phyloP scores from a whole-genome alignment of 2,329 filamentous ascomycete genomes.

The Verticillium tricorpus region DNA sequence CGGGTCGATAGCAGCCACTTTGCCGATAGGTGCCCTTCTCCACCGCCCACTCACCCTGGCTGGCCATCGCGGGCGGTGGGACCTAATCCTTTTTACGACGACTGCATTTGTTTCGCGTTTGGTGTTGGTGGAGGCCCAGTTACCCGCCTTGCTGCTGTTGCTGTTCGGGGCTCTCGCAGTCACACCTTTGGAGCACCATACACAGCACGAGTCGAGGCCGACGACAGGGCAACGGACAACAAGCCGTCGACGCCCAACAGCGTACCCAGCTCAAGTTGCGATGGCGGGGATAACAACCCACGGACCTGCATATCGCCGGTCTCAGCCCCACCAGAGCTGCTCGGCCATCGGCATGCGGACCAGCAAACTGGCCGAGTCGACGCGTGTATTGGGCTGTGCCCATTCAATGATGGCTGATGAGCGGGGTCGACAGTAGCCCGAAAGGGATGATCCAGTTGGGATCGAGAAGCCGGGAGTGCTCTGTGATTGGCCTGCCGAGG shows the following conservation, averaged over 20 bases:
- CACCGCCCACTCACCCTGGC: neutral
- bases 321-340: neutral
- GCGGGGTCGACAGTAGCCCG: neutral
- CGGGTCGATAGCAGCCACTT: neutral
- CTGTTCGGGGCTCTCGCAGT: too few relatives aligned
- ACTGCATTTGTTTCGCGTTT: neutral
- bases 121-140: too few relatives aligned
- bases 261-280: too few relatives aligned
- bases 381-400: neutral
- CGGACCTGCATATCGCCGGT: neutral
- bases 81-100: neutral
- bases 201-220: too few relatives aligned
- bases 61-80: neutral
- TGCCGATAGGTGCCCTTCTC: neutral
- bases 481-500: neutral
- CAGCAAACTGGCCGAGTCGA: neutral
- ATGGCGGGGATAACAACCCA: neutral
- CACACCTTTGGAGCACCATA: too few relatives aligned
- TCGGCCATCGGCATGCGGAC: neutral
- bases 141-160: too few relatives aligned
- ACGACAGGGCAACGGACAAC: too few relatives aligned
- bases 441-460: neutral
- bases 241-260: too few relatives aligned
- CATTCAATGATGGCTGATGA: neutral
- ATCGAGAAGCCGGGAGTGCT: neutral